Conservation (phyloP, 2,329 filamentous ascomycete species). For the Chaetothyriales sp. region DNA sequence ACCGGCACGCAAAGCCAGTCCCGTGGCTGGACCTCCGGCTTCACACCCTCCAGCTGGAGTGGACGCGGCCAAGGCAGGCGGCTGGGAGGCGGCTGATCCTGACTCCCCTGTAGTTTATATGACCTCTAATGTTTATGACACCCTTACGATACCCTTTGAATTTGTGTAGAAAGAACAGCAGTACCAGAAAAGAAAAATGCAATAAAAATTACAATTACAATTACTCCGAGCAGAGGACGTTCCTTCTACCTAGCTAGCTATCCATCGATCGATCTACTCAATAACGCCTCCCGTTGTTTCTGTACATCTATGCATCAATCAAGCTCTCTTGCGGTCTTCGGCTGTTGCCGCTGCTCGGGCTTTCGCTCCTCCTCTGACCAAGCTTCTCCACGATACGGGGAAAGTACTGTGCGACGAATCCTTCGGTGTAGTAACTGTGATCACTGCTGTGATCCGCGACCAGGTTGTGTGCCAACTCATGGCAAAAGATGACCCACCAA, state of each 20-base stretch:
- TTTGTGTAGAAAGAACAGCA: neutral
- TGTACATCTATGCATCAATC: neutral
- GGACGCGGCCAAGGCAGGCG: conserved; percentile 27
- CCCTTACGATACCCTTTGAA: neutral
- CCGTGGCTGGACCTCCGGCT: conserved; percentile 27
- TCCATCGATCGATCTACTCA: neutral
- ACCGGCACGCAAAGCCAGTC: conserved; percentile 7
- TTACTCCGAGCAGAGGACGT: neutral
- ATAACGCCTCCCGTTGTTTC: neutral
- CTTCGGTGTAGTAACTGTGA: conserved; percentile 62
- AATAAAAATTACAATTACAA: neutral
- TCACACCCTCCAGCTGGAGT: conserved; percentile 24
- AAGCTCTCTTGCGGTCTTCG: neutral
- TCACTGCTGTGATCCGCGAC: conserved; percentile 61
- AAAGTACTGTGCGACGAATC: conserved; percentile 18
- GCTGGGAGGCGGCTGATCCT: conserved; percentile 24
- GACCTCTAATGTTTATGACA: neutral
- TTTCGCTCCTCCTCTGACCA: neutral
- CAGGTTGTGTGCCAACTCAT: conserved; percentile 91
- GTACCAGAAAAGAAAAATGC: neutral
- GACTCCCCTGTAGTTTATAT: neutral
- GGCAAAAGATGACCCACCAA: conserved; percentile 93
- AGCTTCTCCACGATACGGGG: conserved; percentile 9
- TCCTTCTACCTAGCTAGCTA: neutral
- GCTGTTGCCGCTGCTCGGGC: too few relatives aligned